Percentiles rank a stretch among this genome's conserved stretches.
Conservation (phyloP, 2,329 filamentous ascomycete genomes). For the Atkinsonella texensis region DNA sequence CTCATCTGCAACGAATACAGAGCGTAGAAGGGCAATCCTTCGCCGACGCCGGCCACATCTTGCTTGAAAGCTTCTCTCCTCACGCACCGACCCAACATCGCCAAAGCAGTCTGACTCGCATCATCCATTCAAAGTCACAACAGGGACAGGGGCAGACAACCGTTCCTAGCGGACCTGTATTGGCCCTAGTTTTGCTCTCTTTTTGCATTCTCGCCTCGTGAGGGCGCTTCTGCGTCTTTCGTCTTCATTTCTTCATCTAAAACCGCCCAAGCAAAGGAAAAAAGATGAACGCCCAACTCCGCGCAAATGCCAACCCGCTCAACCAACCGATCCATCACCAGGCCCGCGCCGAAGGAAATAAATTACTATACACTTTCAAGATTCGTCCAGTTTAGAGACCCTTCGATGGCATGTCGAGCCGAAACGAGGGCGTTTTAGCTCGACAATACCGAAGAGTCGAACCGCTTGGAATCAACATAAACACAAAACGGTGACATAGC, state of each 20-base stretch:
- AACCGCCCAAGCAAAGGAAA: not conserved
- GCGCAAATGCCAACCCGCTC: constrained; percentile 19
- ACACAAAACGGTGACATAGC: constrained; percentile 2
- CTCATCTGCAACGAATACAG: not conserved
- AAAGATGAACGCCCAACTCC: constrained; percentile 23
- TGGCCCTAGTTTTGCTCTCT: constrained; percentile 1
- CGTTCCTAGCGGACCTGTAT: not conserved
- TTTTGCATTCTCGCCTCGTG: constrained; percentile 9
- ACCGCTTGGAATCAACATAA: not conserved
- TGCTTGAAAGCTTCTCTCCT: not conserved
- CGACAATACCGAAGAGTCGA: not conserved
- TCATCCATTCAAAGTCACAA: not conserved
- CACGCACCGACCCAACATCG: not conserved
- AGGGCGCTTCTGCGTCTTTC: constrained; percentile 9
- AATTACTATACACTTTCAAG: constrained; percentile 9
- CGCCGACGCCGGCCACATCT: not conserved
- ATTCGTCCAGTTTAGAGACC: not conserved
- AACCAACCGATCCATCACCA: constrained; percentile 3
- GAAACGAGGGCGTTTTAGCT: not conserved
- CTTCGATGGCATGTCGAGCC: not conserved
- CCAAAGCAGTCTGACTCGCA: not conserved
- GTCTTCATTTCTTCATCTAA: constrained; percentile 12
- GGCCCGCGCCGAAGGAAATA: not conserved
- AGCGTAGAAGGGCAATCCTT: not conserved
- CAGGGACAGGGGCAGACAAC: not conserved